Evolutionary conservation across 108 stramenopile genomes (phyloP).

Genomic region (Epipyxis sp.): DNA sequence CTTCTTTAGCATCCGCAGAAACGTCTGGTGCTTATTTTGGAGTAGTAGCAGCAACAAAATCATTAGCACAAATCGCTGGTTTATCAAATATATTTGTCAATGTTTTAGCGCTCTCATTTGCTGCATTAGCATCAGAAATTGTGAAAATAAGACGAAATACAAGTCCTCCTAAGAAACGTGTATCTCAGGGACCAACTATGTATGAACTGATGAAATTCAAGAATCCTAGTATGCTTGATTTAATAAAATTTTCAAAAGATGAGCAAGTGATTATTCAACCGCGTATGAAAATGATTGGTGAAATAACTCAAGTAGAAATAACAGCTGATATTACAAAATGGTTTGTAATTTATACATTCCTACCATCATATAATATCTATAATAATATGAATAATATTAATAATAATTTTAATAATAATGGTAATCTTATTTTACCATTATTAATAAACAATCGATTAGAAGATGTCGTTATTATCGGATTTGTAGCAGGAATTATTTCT

Average conservation of each 20-base stretch:
- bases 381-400: background rate
- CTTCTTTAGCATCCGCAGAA: background rate
- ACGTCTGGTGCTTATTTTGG: background rate
- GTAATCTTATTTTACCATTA: too few relatives aligned
- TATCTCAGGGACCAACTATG: background rate
- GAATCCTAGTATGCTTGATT: background rate
- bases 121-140: background rate
- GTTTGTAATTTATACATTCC: background rate
- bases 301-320: background rate
- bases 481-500: background rate
- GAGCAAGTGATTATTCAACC: background rate
- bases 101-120: background rate
- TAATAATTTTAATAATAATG: too few relatives aligned
- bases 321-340: background rate
- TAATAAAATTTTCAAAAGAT: background rate
- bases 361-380: background rate
- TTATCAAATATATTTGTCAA: background rate
- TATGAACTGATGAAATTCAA: conserved; percentile 1
- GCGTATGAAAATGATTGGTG: background rate
- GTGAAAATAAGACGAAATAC: background rate
- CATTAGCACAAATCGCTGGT: background rate
- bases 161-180: background rate
- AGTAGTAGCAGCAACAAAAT: background rate
- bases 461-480: background rate
- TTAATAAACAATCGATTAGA: too few relatives aligned